Percentiles rank a stretch among this genome's conserved stretches.
Conservation (phyloP, 2,329 filamentous ascomycete genomes). For the Diplocarpon rosae region DNA sequence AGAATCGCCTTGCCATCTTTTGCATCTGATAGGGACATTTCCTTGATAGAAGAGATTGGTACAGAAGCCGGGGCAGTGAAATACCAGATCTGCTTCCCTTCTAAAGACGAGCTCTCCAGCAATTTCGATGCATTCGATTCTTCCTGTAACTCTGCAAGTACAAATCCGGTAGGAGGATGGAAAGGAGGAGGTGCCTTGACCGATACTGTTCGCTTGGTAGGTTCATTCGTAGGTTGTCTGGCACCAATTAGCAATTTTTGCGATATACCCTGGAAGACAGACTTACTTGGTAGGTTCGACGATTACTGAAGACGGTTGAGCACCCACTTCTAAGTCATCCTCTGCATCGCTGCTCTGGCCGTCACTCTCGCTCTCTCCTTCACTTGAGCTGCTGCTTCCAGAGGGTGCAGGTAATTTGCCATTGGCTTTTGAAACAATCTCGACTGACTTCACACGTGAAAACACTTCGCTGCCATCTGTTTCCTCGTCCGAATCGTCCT, state of each 20-base stretch:
- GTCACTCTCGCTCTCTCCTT: conserved; percentile 24
- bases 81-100: conserved; percentile 71
- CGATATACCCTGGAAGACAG: background rate
- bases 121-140: conserved; percentile 31
- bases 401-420: conserved; percentile 15
- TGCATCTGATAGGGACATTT: conserved; percentile 50
- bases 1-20: conserved; percentile 43
- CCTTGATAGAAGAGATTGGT: conserved; percentile 55
- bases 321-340: conserved; percentile 25
- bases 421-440: conserved; percentile 14
- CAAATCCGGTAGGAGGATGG: conserved; percentile 23
- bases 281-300: conserved; percentile 12
- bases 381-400: conserved; percentile 17
- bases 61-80: conserved; percentile 62
- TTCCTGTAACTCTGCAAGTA: conserved; percentile 10
- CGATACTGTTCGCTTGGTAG: conserved; percentile 10
- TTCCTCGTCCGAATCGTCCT: background rate
- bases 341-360: conserved; percentile 30
- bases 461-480: conserved; percentile 16
- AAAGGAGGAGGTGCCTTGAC: conserved; percentile 12
- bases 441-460: conserved; percentile 10
- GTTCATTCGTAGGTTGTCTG: conserved; percentile 11
- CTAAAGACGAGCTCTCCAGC: conserved; percentile 46
- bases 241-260: background rate
- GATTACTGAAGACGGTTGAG: conserved; percentile 13